These are phyloP conservation scores for Lepidium africanum DNA, from an alignment of 345 rosid genomes.

Conservation along the genomic window DNA sequence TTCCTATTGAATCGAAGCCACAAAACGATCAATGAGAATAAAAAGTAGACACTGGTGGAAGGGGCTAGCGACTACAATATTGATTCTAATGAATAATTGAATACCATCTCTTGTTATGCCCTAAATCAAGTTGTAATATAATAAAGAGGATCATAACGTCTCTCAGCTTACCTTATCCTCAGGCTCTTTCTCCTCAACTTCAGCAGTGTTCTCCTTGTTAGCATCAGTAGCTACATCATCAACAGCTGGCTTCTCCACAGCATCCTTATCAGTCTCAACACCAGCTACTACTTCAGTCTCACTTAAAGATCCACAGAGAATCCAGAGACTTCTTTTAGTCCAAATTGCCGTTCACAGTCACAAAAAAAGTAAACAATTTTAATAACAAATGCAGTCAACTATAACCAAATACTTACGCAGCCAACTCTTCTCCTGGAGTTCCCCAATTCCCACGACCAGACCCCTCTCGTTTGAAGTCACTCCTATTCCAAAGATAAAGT, in stretches of 20 bases:
- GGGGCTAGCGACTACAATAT: neutral
- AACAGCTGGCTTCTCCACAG: slow-evolving; percentile 50
- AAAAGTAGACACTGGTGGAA: neutral
- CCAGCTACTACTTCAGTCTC: slow-evolving; percentile 56
- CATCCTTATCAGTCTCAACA: slow-evolving; percentile 45
- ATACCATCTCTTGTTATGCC: neutral
- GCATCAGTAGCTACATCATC: slow-evolving; percentile 64
- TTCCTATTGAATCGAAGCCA: slow-evolving; percentile 37
- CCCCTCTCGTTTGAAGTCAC: slow-evolving; percentile 79
- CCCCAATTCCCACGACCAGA: slow-evolving; percentile 98
- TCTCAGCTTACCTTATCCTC: slow-evolving; percentile 59
- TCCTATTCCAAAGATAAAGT: slow-evolving; percentile 30
- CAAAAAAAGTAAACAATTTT: neutral
- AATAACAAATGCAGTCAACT: neutral
- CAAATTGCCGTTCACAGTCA: neutral
- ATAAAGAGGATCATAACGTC: neutral
- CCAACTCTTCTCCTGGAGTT: slow-evolving; percentile 62
- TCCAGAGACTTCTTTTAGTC: slow-evolving; percentile 1
- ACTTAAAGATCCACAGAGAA: slow-evolving; percentile 30
- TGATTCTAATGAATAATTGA: neutral
- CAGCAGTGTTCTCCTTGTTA: slow-evolving; percentile 53
- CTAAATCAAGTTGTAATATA: neutral
- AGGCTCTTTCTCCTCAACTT: slow-evolving; percentile 67
- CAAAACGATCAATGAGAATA: neutral
- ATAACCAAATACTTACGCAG: slow-evolving; percentile 43